A percentile compares a stretch with the other conserved stretches of the same genome.
These are phyloP conservation scores for Wickerhamomyces sp. DNA, from an alignment of 1,139 yeast species.

Conservation along the genomic window DNA sequence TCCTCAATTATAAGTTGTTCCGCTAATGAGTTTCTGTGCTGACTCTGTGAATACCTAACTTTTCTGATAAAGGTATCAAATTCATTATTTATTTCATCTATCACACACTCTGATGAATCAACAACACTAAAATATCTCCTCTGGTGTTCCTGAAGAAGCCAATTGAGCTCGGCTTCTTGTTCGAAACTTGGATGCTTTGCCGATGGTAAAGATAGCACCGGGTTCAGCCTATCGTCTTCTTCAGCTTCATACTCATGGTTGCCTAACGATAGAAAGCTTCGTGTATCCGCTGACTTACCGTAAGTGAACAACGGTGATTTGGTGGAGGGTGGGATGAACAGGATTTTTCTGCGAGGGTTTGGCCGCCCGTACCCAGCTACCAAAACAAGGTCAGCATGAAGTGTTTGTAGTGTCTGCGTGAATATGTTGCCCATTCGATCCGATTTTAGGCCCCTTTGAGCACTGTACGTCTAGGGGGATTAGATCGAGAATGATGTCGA, in stretches of 20 bases:
- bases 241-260: slow-evolving; percentile 37
- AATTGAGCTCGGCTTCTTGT: slow-evolving; percentile 48
- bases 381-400: slow-evolving; percentile 30
- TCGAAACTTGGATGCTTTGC: slow-evolving; percentile 47
- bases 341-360: slow-evolving; percentile 36
- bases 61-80: slow-evolving; percentile 23
- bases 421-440: slow-evolving; percentile 13
- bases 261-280: slow-evolving; percentile 54
- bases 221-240: slow-evolving; percentile 42
- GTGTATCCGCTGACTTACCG: slow-evolving; percentile 48
- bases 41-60: slow-evolving; percentile 22
- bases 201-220: slow-evolving; percentile 55
- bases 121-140: slow-evolving; percentile 44
- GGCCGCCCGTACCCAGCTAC: slow-evolving; percentile 36
- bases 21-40: slow-evolving; percentile 15
- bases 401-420: slow-evolving; percentile 25
- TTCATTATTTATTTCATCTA: slow-evolving; percentile 15
- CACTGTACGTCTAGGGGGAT: too few species aligned
- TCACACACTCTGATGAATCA: slow-evolving; percentile 19
- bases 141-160: slow-evolving; percentile 68
- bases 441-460: too few species aligned
- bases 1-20: too few species aligned
- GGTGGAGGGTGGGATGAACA: slow-evolving; percentile 69
- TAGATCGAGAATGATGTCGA: too few species aligned
- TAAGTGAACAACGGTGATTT: slow-evolving; percentile 61